Base-by-base conservation (phyloP, 2,329 filamentous ascomycete species). In the Alternaria sp. region DNA sequence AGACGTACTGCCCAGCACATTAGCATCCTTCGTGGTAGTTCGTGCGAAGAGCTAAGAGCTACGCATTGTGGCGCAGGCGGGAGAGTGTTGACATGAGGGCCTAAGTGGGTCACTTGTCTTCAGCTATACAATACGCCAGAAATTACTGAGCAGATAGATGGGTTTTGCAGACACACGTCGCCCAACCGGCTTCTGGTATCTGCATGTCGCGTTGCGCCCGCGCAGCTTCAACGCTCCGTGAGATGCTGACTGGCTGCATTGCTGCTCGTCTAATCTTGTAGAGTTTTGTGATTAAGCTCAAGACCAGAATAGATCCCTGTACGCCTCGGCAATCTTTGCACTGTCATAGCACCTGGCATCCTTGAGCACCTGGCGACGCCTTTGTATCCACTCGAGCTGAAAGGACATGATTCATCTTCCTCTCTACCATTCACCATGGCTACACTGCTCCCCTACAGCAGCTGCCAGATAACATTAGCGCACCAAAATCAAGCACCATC, bases 201-300 rank as follows among this genome's bases (percentile, higher is more conserved):
- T 46, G 41, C 24, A 5, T 41, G 18, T 20, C 48, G 51, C 44
- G 8, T 47, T 44, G 34, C 53, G 41, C 49, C 51, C 44, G 18
- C 41, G 42, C 59, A 38, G 39, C 52, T 60, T 22, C 30, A 34
- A 46, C 43, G 39, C 57, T 44, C 51, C 26, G 47, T 49, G 48
- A 24, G 51, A 59, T 61, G 59, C 54, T 67, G 61, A 61, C 59
- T 43, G 55, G 55, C 56, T 66, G 54, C 52, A 57, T 58, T 8
- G 36, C 2, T 24, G n/a, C 48, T 63, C 66, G 69, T 62, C 58
- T 66, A 67, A 58, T 69, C 62, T 71, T 69, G 67, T 63, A 62
- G 54, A 52, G 26, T 26, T 48, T 38, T 57, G 54, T 48, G 49
- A 53, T 42, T 56, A 57, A 60, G 49, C 54, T 60, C 54, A 41